Conservation (phyloP, 169 alveolate genomes). For the Theileria luwenshuni region DNA sequence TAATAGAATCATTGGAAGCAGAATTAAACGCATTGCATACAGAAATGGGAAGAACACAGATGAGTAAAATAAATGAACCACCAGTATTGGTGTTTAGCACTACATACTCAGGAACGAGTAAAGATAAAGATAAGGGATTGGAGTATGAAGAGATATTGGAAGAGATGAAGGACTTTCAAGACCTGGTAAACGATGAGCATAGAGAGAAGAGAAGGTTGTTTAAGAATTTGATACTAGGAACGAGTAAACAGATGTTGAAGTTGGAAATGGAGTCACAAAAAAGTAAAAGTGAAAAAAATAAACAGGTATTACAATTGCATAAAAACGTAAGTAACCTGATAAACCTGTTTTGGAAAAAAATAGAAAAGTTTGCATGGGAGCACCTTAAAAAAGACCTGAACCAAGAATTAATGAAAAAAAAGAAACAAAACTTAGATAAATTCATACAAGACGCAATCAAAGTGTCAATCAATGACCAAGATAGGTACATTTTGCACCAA, state of each 20-base stretch:
- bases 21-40: constrained; percentile 29
- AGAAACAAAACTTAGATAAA: constrained; percentile 71
- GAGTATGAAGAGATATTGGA: constrained; percentile 44
- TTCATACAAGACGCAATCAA: constrained; percentile 78
- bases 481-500: constrained; percentile 16
- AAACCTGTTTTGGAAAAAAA: constrained; percentile 77
- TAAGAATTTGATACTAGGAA: constrained; percentile 51
- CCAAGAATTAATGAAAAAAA: constrained; percentile 68
- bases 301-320: constrained; percentile 38
- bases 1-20: constrained; percentile 12
- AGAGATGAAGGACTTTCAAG: constrained; percentile 79
- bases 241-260: constrained; percentile 55
- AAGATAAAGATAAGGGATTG: constrained; percentile 3
- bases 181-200: constrained; percentile 72
- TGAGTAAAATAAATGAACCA: constrained; percentile 51
- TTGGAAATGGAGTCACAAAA: constrained; percentile 35
- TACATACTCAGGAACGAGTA: neutral
- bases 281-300: constrained; percentile 59
- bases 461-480: constrained; percentile 35
- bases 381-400: constrained; percentile 73
- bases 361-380: constrained; percentile 78
- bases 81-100: neutral
- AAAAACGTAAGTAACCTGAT: constrained; percentile 62
- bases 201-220: constrained; percentile 71
- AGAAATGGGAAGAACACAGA: constrained; percentile 41